Percentiles rank a stretch among this genome's conserved stretches.
phyloP scores from a whole-genome alignment of 306 rosid species.

The Fagus crenata region DNA sequence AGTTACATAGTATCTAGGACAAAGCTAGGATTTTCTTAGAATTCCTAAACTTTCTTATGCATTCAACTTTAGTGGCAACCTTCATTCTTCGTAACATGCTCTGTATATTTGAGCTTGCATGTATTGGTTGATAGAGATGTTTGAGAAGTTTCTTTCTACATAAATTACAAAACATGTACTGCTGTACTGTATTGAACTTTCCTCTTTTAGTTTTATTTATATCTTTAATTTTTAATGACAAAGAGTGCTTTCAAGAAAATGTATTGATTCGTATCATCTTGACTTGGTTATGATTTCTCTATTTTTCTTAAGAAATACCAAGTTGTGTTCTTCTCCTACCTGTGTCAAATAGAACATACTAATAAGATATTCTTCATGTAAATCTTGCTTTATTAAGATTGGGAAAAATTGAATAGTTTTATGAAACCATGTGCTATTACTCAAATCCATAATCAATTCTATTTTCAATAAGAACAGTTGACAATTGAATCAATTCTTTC shows the following conservation, averaged over 20 bases:
- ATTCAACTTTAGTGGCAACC: background rate
- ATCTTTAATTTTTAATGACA: background rate
- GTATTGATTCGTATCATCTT: background rate
- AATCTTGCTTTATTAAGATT: no score
- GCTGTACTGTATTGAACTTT: background rate
- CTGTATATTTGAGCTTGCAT: no score
- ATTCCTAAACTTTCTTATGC: background rate
- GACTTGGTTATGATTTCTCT: no score
- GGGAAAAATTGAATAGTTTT: no score
- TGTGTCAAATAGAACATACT: no score
- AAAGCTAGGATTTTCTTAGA: background rate
- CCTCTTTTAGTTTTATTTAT: background rate
- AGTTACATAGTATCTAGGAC: background rate
- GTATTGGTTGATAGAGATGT: background rate
- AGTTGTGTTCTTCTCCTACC: no score
- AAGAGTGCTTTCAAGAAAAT: background rate
- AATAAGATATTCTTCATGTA: no score
- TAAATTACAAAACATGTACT: background rate
- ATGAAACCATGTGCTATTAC: no score
- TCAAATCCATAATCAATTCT: no score
- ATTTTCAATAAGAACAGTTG: no score
- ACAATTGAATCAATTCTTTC: no score
- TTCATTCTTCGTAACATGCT: background rate
- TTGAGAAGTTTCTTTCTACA: background rate
- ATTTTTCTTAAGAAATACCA: no score